Evolutionary conservation across 805 yeast species (phyloP).

Genomic region (Citeromyces nyonsensis): DNA sequence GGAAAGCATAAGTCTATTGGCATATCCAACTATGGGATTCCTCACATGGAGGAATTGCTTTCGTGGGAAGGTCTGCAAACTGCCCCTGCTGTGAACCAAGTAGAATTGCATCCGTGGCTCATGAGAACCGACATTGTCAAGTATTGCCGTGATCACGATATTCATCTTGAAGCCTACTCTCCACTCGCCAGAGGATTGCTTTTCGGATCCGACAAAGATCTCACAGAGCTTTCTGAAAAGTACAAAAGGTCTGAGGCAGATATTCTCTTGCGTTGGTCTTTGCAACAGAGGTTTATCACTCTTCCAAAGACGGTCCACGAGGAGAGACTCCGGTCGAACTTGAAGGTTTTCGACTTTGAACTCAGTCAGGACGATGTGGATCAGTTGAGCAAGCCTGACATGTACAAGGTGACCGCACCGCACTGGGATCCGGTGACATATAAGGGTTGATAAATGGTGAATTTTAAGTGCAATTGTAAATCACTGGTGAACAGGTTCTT

Average conservation of each 20-base stretch:
- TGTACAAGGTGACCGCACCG: constrained; percentile 15
- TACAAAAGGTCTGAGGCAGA: constrained; percentile 37
- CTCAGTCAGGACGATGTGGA: constrained; percentile 17
- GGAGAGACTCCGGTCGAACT: constrained; percentile 19
- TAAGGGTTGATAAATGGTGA: neutral
- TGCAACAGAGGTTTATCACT: constrained; percentile 39
- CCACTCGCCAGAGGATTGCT: constrained; percentile 45
- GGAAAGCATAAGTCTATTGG: constrained; percentile 41
- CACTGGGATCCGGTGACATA: constrained; percentile 19
- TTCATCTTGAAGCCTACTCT: constrained; percentile 43
- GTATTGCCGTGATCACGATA: constrained; percentile 26
- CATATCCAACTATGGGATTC: constrained; percentile 46
- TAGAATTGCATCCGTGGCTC: constrained; percentile 35
- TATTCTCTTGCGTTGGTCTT: constrained; percentile 53
- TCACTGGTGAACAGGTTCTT: no score
- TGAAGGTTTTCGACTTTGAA: constrained; percentile 19
- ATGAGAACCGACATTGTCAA: constrained; percentile 26
- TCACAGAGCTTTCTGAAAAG: constrained; percentile 29
- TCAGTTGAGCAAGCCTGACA: constrained; percentile 18
- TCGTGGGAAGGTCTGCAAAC: constrained; percentile 24
- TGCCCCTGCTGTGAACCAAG: constrained; percentile 31
- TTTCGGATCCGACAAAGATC: constrained; percentile 25
- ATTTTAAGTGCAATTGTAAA: no score
- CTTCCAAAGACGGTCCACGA: constrained; percentile 16
- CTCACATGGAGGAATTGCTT: constrained; percentile 38